Evolutionary conservation across 2,329 filamentous ascomycete species (phyloP), one percentile per base, ranked within the genome.

Genomic region (Penicillium freii): DNA sequence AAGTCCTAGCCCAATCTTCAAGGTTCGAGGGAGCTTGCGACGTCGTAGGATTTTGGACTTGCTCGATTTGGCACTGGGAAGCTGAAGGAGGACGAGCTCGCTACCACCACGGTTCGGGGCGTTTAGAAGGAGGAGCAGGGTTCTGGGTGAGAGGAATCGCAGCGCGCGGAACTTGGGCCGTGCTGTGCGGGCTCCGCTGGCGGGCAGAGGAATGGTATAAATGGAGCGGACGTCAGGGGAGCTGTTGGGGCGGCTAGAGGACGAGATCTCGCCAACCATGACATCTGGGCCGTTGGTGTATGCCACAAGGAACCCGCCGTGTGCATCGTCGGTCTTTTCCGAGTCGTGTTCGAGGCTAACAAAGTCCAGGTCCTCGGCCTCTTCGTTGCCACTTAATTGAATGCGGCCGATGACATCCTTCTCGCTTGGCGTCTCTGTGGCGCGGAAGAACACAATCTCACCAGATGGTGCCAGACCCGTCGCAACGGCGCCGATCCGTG

Each of bases 251-350:
- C 75, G 77, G 58, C 78, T 81, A 63, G 72, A 78, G 42, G 81
- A 79, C 21, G 78, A 75, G 47, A 91, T 74, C 33, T 84, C 83
- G 65, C 89, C 81, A 36, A 88, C 77, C 73, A 87, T 89, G 48
- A 97, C 81, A 63, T 91, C 86, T 69, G 88, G 80, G 62, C 91
- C 87, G 66, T 89, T 87, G 73, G 89, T 92, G 74, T 91, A 97
- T 3, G 87, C 87, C 53, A 97, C 78, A 64, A 87, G 83, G 71
- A 89, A 94, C 39, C 82, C 68, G 19, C 67, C 68, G 38, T 33
- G 38, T 5, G 51, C 56, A 50, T 62, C 49, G 10, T 55, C 56
- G 10, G 47, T 57, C 39, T 60, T 49, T 7, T 65, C 59, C 5
- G 55, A 31, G 29, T 67, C 59, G 9, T 70, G 62, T 34, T 72